Conservation (phyloP, 495 filamentous ascomycete species). For the Aspergillus diversus region DNA sequence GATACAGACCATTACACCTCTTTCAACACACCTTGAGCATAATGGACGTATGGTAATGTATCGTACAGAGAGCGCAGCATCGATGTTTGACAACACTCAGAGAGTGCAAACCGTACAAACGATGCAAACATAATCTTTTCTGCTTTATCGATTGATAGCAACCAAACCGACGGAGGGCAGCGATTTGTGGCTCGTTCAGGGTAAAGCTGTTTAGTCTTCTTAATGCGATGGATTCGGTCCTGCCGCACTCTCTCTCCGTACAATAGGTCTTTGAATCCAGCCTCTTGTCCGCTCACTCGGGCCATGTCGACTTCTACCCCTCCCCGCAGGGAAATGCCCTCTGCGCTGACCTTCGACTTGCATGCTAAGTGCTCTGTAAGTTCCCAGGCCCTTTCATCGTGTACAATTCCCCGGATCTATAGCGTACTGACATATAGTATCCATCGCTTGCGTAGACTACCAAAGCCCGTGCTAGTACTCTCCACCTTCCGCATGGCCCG, state of each 20-base stretch:
- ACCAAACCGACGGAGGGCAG: background rate
- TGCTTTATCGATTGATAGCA: conserved; percentile 16
- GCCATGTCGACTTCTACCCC: conserved; percentile 44
- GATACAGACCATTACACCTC: too few species aligned
- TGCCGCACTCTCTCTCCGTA: background rate
- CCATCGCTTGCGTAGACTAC: conserved; percentile 69
- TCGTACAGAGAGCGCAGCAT: conserved; percentile 2
- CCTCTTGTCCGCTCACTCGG: conserved; percentile 2
- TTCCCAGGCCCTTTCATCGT: conserved; percentile 9
- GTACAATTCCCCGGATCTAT: background rate
- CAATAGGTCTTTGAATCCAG: background rate
- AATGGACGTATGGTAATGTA: conserved; percentile 5
- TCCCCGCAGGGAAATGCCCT: conserved; percentile 58
- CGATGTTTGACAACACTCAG: background rate
- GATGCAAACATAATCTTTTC: conserved; percentile 19
- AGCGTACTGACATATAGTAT: background rate
- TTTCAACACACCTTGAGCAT: too few species aligned
- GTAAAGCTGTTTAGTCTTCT: conserved; percentile 12
- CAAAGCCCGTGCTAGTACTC: conserved; percentile 87
- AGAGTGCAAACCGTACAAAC: conserved; percentile 25
- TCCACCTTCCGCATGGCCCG: conserved; percentile 88
- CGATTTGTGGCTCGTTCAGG: background rate
- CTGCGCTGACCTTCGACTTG: conserved; percentile 81
- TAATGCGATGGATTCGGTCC: conserved; percentile 19
- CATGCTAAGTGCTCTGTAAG: conserved; percentile 82